Percentiles rank a stretch among this genome's conserved stretches.
These are phyloP conservation scores for Candida cerambycidarum DNA, from an alignment of 805 yeast species.

Conservation along the genomic window DNA sequence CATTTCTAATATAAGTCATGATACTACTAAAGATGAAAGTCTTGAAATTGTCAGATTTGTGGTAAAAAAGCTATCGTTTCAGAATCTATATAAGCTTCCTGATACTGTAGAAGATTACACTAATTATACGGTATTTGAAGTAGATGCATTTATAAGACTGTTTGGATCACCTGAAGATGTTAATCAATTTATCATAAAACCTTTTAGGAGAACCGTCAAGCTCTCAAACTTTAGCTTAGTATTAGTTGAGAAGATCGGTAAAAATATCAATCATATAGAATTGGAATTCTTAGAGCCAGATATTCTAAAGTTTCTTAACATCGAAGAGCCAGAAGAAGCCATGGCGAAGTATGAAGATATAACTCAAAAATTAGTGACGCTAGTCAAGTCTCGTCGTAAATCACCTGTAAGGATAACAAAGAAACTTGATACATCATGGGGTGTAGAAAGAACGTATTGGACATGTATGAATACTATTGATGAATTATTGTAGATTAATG, in stretches of 20 bases:
- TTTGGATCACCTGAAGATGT: slow-evolving; percentile 18
- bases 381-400: background rate
- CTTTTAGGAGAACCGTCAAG: slow-evolving; percentile 29
- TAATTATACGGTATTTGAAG: slow-evolving; percentile 17
- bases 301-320: slow-evolving; percentile 24
- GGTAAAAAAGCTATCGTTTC: slow-evolving; percentile 3
- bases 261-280: slow-evolving; percentile 7
- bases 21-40: background rate
- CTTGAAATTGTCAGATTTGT: background rate
- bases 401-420: background rate
- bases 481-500: background rate
- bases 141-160: slow-evolving; percentile 17
- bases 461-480: slow-evolving; percentile 4
- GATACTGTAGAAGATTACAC: slow-evolving; percentile 13
- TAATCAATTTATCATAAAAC: slow-evolving; percentile 26
- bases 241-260: slow-evolving; percentile 14
- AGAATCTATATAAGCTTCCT: slow-evolving; percentile 9
- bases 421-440: background rate
- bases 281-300: slow-evolving; percentile 26
- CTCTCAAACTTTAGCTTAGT: slow-evolving; percentile 23
- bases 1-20: background rate
- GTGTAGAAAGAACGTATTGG: slow-evolving; percentile 5
- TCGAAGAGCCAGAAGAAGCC: slow-evolving; percentile 16
- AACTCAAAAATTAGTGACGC: background rate
- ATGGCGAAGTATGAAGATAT: background rate